Conservation (phyloP, 1,284 basidiomycete genomes). For the Naganishia sp. region DNA sequence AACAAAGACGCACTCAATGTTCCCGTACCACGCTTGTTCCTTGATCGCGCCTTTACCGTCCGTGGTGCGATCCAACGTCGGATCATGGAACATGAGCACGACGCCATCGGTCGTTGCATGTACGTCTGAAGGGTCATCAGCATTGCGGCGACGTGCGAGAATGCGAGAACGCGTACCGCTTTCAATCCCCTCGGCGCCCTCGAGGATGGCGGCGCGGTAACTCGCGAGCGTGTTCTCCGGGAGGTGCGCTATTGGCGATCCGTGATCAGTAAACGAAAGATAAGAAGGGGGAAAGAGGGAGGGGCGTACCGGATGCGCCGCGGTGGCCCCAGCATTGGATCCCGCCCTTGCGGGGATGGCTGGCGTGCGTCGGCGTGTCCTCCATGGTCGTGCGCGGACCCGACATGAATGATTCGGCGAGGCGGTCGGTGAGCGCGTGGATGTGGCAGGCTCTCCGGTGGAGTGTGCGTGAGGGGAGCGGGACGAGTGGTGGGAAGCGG, state of each 20-base stretch:
- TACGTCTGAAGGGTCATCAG: slow-evolving; percentile 67
- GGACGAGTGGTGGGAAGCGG: not conserved
- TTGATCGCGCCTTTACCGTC: slow-evolving; percentile 59
- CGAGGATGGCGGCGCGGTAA: slow-evolving; percentile 87
- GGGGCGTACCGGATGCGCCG: slow-evolving; percentile 64
- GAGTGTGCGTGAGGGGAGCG: not conserved
- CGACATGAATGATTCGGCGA: slow-evolving; percentile 16
- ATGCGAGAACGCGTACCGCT: slow-evolving; percentile 61
- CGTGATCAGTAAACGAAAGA: not conserved
- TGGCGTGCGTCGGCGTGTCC: slow-evolving; percentile 21
- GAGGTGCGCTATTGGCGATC: slow-evolving; percentile 41
- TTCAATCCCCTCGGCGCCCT: slow-evolving; percentile 93
- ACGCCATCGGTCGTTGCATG: slow-evolving; percentile 89
- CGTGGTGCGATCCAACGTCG: slow-evolving; percentile 63
- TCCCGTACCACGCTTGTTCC: slow-evolving; percentile 53
- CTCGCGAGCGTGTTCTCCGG: slow-evolving; percentile 67
- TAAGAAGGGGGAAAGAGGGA: not conserved
- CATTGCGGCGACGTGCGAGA: too few relatives aligned
- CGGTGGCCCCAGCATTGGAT: slow-evolving; percentile 90
- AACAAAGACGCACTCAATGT: slow-evolving; percentile 49
- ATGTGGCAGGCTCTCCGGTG: not conserved
- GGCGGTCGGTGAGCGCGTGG: slow-evolving; percentile 1
- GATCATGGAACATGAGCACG: slow-evolving; percentile 96
- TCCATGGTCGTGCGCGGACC: not conserved
- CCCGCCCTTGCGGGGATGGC: slow-evolving; percentile 28